A percentile compares a stretch with the other conserved stretches of the same genome.
Evolutionary conservation across 331 rosid species (phyloP).

Genomic region (Rhamnella rubrinervis): DNA sequence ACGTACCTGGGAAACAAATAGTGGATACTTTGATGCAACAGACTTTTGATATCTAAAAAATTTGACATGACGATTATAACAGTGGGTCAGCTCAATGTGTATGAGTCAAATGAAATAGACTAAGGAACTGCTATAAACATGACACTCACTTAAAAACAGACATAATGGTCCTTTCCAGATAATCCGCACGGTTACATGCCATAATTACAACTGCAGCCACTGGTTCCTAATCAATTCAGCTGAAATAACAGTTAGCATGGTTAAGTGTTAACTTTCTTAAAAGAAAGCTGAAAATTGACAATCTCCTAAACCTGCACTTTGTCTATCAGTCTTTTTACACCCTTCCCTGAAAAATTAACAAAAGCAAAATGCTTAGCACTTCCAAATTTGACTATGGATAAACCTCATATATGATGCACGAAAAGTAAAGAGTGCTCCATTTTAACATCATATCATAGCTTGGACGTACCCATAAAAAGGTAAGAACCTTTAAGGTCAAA

Average conservation of each 20-base stretch:
- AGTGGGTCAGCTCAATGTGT: constrained; percentile 25
- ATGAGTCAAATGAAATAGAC: constrained; percentile 14
- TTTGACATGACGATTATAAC: constrained; percentile 25
- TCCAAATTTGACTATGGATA: constrained; percentile 13
- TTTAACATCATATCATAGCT: too few relatives aligned
- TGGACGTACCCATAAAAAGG: too few relatives aligned
- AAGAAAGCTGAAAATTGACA: constrained; percentile 21
- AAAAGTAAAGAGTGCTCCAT: background rate
- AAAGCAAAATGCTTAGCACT: constrained; percentile 33
- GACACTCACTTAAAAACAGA: constrained; percentile 73
- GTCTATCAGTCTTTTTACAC: constrained; percentile 54
- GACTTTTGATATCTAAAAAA: constrained; percentile 66
- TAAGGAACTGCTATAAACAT: constrained; percentile 2
- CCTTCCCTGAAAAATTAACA: constrained; percentile 66
- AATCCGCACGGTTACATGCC: constrained; percentile 99
- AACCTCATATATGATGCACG: background rate
- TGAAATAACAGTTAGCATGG: constrained; percentile 19
- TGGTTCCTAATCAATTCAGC: constrained; percentile 60
- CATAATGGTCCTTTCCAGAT: constrained; percentile 76
- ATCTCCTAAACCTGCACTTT: constrained; percentile 62
- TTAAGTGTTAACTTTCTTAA: constrained; percentile 14
- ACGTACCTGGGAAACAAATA: constrained; percentile 93
- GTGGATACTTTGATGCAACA: constrained; percentile 74
- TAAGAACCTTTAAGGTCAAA: too few relatives aligned
- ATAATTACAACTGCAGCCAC: constrained; percentile 98